phyloP scores from a whole-genome alignment of 2,329 filamentous ascomycete species.

The Botrytis aclada region DNA sequence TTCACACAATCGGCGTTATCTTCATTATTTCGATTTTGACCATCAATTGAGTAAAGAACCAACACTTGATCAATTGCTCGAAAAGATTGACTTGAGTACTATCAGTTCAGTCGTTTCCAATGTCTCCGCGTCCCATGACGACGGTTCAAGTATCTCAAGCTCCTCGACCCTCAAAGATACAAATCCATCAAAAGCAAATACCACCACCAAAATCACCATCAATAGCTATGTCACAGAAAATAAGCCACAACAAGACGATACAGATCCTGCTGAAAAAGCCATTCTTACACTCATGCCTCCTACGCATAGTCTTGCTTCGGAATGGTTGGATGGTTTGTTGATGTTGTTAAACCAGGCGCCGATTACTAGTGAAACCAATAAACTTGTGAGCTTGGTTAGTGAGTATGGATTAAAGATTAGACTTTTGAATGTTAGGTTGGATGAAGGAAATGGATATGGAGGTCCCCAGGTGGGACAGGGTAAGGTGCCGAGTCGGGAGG shows the following conservation, averaged over 20 bases:
- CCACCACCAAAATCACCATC: slow-evolving; percentile 84
- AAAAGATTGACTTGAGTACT: slow-evolving; percentile 81
- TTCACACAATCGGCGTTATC: slow-evolving; percentile 83
- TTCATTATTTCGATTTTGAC: slow-evolving; percentile 87
- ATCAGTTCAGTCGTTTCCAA: slow-evolving; percentile 95
- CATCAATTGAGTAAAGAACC: slow-evolving; percentile 63
- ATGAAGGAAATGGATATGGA: slow-evolving; percentile 70
- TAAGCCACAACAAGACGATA: slow-evolving; percentile 35
- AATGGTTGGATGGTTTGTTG: slow-evolving; percentile 93
- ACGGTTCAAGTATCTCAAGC: slow-evolving; percentile 45
- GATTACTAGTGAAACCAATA: slow-evolving; percentile 94
- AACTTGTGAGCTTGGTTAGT: slow-evolving; percentile 78
- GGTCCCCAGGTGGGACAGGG: slow-evolving; percentile 57
- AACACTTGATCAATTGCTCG: slow-evolving; percentile 66
- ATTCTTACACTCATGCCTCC: slow-evolving; percentile 81
- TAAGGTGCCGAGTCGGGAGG: slow-evolving; percentile 75
- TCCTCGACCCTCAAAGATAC: slow-evolving; percentile 41
- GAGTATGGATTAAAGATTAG: slow-evolving; percentile 93
- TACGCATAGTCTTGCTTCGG: slow-evolving; percentile 79
- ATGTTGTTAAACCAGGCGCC: slow-evolving; percentile 95
- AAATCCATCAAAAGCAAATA: slow-evolving; percentile 31
- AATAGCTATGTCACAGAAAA: slow-evolving; percentile 59
- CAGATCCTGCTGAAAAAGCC: slow-evolving; percentile 59
- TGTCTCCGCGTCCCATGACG: slow-evolving; percentile 53
- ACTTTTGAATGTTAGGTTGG: slow-evolving; percentile 84